Evolutionary conservation across 208 protist genomes (phyloP).

Genomic region (Crithidia bombi): DNA sequence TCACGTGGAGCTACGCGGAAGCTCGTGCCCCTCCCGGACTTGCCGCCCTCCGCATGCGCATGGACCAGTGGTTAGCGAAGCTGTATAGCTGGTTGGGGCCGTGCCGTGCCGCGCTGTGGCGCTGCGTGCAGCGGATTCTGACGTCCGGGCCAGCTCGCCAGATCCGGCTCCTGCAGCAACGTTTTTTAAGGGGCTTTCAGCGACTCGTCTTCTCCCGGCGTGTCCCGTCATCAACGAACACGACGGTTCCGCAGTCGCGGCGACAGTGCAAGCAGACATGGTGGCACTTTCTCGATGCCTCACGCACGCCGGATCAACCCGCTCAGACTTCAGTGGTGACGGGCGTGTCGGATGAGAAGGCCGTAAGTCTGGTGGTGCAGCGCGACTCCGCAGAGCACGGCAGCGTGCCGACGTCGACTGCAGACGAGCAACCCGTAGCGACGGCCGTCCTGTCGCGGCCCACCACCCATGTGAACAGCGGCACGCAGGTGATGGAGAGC

Average conservation of each 20-base stretch:
- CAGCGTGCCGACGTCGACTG: not conserved
- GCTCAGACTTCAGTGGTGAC: not conserved
- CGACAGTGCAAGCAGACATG: not conserved
- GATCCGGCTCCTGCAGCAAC: not conserved
- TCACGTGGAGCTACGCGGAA: conserved; percentile 2
- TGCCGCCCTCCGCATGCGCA: not conserved
- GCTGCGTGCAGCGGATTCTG: not conserved
- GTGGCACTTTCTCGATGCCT: conserved; percentile 10
- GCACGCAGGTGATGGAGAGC: conserved; percentile 12
- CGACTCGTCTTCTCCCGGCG: not conserved
- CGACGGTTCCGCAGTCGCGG: not conserved
- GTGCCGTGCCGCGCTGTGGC: not conserved
- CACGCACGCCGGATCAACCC: not conserved
- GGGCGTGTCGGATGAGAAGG: not conserved
- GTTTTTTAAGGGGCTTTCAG: not conserved
- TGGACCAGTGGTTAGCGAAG: not conserved
- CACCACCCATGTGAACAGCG: conserved; percentile 1
- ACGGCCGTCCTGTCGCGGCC: not conserved
- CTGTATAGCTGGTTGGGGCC: not conserved
- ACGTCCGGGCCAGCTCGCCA: not conserved
- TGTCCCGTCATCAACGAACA: not conserved
- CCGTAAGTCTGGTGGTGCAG: too few species aligned
- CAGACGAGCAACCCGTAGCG: not conserved
- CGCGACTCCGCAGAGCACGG: too few species aligned
- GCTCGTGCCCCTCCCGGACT: conserved; percentile 7